Evolutionary conservation across 2,329 filamentous ascomycete genomes (phyloP).

Genomic region (Magnaporthales sp.): DNA sequence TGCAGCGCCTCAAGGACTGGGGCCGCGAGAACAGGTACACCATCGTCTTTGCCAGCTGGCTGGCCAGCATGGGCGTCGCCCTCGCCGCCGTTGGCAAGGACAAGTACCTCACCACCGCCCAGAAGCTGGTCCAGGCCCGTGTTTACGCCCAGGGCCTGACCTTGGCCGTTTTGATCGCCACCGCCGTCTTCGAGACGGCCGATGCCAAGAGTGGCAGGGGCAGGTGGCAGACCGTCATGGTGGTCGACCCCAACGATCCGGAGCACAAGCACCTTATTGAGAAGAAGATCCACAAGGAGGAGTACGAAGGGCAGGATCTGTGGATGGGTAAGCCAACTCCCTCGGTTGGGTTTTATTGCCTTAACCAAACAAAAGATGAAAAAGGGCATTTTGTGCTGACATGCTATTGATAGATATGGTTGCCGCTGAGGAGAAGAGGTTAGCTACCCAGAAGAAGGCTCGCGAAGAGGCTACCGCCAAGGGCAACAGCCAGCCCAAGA

Average conservation of each 20-base stretch:
- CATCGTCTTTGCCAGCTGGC: conserved; percentile 76
- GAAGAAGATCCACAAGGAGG: conserved; percentile 80
- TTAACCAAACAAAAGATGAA: neutral
- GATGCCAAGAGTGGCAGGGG: conserved; percentile 71
- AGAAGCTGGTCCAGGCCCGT: conserved; percentile 91
- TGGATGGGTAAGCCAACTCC: conserved; percentile 63
- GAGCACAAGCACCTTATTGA: conserved; percentile 76
- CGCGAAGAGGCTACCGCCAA: conserved; percentile 12
- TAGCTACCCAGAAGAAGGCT: conserved; percentile 32
- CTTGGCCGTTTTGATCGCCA: conserved; percentile 72
- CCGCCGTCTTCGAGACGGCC: conserved; percentile 69
- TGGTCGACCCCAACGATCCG: conserved; percentile 73
- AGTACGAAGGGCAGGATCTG: conserved; percentile 81
- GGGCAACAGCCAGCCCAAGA: neutral
- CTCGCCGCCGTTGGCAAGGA: conserved; percentile 71
- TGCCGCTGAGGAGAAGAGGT: conserved; percentile 62
- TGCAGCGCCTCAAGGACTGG: conserved; percentile 61
- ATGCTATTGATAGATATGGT: conserved; percentile 58
- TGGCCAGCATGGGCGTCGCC: conserved; percentile 68
- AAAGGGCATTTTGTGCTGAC: neutral
- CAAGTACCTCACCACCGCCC: conserved; percentile 61
- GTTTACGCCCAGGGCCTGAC: conserved; percentile 90
- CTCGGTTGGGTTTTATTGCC: neutral
- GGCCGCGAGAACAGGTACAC: conserved; percentile 75
- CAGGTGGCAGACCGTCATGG: conserved; percentile 77